Conservation (phyloP, 108 stramenopile species). For the Schizochytrium sp. region DNA sequence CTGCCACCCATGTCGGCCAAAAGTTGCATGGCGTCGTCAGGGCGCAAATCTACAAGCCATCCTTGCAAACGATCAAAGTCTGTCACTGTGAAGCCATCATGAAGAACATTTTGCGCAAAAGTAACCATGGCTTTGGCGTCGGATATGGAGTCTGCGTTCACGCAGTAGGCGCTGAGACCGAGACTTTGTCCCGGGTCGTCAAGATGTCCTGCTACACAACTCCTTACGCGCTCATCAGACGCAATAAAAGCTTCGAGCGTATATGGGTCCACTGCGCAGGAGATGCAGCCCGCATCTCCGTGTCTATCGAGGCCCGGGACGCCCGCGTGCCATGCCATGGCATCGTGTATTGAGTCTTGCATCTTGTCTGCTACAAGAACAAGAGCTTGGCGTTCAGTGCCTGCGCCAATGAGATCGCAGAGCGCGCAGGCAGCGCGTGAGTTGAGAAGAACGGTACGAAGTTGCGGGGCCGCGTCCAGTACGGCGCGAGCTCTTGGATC, state of each 20-base stretch:
- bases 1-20: neutral
- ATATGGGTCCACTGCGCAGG: neutral
- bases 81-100: neutral
- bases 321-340: neutral
- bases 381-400: neutral
- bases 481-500: neutral
- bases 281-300: neutral
- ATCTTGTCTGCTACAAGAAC: neutral
- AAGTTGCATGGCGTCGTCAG: neutral
- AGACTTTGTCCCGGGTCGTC: neutral
- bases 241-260: neutral
- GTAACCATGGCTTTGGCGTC: neutral
- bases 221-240: neutral
- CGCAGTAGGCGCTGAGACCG: neutral
- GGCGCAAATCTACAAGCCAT: neutral
- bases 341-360: neutral
- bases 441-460: neutral
- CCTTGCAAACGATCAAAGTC: slow-evolving; percentile 1
- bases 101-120: neutral
- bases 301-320: neutral
- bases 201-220: neutral
- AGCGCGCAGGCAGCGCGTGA: neutral
- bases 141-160: neutral
- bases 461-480: neutral
- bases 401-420: neutral